Base-by-base conservation (phyloP, 805 yeast genomes). In the Metschnikowia gelsemii region DNA sequence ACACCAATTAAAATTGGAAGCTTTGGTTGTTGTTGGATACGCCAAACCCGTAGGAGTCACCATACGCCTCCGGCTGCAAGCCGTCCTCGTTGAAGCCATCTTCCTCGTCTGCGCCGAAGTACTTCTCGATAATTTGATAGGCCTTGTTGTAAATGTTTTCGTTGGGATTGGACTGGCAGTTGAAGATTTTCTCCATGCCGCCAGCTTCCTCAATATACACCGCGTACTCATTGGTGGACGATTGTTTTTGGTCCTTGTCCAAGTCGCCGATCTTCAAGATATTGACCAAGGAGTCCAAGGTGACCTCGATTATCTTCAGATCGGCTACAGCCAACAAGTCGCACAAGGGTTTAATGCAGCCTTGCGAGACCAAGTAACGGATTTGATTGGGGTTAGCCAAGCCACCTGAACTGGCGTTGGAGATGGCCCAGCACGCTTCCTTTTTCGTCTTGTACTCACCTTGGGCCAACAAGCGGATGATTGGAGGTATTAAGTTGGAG, bases 371-470 rank as follows among this genome's bases (percentile, higher is more conserved):
- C 52, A 93, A 77, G 67, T 89, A 93, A 58, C 91, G 79, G 56
- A 93, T 90, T 63, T 90, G 96, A 46, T 88, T 96, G 6, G 98
- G 98, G 63, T 81, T 84, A 31, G 83, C 73, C 55, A 89, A 75
- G 17, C 97, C 98, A 55, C 98, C 98, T 8, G 96, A 86, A 13
- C 96, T 87, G 27, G 99, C 98, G 63, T 93, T 93, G 21, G 97
- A 89, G 52, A 93, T 85, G 25, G 98, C 98, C 99, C 99, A 93
- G 75, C 98, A 91, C 3, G 99, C 99, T 72, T 93, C 99, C 67
- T 91, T 93, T 64, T 87, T 87, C 25, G 98, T 91, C 73, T 89
- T 90, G 73, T 89, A 90, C 59, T 91, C 98, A 47, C 93, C 96
- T 42, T 79, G 75, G 29, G 76, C 70, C 57, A 80, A 77, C 63